These are phyloP conservation scores for Globisporangium lucens DNA, from an alignment of 352 stramenopile species.

Conservation along the genomic window DNA sequence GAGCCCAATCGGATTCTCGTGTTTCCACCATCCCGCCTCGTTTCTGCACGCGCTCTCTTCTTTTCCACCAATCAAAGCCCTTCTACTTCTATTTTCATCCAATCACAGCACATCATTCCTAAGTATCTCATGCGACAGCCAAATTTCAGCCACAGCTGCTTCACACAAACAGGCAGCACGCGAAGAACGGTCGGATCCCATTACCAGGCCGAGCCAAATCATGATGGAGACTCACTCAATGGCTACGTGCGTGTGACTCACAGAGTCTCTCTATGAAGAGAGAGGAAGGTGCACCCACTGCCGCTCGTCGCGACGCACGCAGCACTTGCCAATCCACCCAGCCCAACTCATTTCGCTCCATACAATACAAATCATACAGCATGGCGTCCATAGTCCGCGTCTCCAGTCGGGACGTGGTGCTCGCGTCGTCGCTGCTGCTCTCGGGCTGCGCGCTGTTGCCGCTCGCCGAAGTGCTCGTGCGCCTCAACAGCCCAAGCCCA, in stretches of 20 bases:
- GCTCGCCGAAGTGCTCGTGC: conserved; percentile 25
- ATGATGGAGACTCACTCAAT: neutral
- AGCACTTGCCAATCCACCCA: neutral
- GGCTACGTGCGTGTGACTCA: neutral
- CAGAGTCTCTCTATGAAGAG: neutral
- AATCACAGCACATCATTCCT: neutral
- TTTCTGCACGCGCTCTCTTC: neutral
- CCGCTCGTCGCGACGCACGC: neutral
- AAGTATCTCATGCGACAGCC: conserved; percentile 7
- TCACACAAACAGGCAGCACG: neutral
- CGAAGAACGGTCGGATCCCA: neutral
- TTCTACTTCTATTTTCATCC: neutral
- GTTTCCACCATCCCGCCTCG: neutral
- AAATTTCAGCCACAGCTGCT: neutral
- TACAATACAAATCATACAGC: neutral
- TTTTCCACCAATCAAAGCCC: neutral
- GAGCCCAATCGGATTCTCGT: neutral
- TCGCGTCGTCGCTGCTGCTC: conserved; percentile 18
- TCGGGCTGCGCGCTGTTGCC: conserved; percentile 27
- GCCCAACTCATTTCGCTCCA: neutral
- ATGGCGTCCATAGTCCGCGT: conserved; percentile 5
- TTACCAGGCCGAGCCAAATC: neutral
- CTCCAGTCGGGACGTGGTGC: conserved; percentile 8
- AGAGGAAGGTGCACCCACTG: neutral
- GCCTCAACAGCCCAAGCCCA: conserved; percentile 1